Conservation (phyloP, 768 basidiomycete genomes). For the Amanita subjunquillea region DNA sequence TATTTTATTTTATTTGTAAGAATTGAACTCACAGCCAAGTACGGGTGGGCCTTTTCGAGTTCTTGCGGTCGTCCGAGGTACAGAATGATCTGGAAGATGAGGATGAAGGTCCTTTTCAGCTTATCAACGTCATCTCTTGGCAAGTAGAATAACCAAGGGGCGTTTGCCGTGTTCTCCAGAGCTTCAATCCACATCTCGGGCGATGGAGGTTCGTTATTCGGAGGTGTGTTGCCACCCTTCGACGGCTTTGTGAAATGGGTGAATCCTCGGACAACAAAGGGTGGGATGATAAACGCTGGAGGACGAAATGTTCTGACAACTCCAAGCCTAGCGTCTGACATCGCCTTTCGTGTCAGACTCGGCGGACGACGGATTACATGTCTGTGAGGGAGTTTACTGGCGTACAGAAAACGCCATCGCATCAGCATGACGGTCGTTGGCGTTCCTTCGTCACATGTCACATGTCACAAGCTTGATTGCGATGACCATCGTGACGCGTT, state of each 20-base stretch:
- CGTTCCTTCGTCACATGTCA: too few relatives aligned
- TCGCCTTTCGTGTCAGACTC: background rate
- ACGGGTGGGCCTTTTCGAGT: conserved; percentile 11
- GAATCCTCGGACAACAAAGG: background rate
- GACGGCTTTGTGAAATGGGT: background rate
- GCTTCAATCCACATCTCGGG: conserved; percentile 12
- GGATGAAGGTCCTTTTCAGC: conserved; percentile 13
- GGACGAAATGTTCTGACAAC: background rate
- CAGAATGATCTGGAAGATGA: conserved; percentile 17
- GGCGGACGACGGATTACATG: too few relatives aligned
- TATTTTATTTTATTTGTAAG: too few relatives aligned
- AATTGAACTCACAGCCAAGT: conserved; percentile 10
- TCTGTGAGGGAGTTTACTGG: too few relatives aligned
- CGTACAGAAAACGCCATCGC: too few relatives aligned
- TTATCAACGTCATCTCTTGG: conserved; percentile 10
- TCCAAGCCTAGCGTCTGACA: background rate
- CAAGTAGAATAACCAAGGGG: conserved; percentile 13
- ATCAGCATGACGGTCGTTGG: too few relatives aligned
- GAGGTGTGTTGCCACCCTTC: background rate
- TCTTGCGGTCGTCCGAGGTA: conserved; percentile 14
- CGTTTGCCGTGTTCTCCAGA: conserved; percentile 14
- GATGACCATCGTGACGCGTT: too few relatives aligned
- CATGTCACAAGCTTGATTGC: too few relatives aligned
- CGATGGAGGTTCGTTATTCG: background rate
- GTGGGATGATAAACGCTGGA: background rate